Evolutionary conservation across 2,329 filamentous ascomycete genomes (phyloP), one percentile per base, ranked within the genome.

Genomic region (Calonectria pseudoreteaudii): DNA sequence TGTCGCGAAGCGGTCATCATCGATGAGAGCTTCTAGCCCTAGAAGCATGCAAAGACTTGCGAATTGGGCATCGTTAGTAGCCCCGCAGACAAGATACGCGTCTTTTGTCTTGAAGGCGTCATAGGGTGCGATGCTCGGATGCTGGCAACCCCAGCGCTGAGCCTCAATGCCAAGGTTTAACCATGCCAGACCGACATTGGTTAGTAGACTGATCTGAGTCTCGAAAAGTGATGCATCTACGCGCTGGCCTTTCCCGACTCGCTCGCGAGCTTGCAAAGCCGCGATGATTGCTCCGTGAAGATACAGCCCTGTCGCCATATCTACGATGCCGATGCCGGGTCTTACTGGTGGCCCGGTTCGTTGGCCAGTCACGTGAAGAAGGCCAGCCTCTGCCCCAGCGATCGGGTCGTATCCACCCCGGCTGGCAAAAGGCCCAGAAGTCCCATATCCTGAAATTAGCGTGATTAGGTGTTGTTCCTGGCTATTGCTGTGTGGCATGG

Each of bases 71-170:
- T 85, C 82, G 71, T 85, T 86, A 34, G 80, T 82, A 6, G 82
- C 82, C 23, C 82, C 82, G n/a, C 80, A 75, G 9, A 81, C 80
- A 11, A 85, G 67, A 70, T 81, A 82, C 1, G 75, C 71, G 70
- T 84, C 81, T 50, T 82, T 83, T 11, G 83, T 84, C 72, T 82
- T 78, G 79, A 84, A 88, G 0, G 85, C 85, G 70, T 87, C 83
- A 67, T 88, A 89, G 1, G 87, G 87, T 14, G 86, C 87, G 38
- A 88, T 85, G 44, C 83, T 87, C 1, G 87, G 86, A 80, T 89
- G 87, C 28, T 82, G 84, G 8, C 85, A 86, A 5, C 87, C 87
- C 81, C 84, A 88, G 13, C 86, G 83, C 67, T 85, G 77, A 0
- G 84, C 84, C 73, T 87, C 84, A 5, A 85, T 80, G 0, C 83